Conservation (phyloP, 441 rosid species). For the Biscutella auriculata region DNA sequence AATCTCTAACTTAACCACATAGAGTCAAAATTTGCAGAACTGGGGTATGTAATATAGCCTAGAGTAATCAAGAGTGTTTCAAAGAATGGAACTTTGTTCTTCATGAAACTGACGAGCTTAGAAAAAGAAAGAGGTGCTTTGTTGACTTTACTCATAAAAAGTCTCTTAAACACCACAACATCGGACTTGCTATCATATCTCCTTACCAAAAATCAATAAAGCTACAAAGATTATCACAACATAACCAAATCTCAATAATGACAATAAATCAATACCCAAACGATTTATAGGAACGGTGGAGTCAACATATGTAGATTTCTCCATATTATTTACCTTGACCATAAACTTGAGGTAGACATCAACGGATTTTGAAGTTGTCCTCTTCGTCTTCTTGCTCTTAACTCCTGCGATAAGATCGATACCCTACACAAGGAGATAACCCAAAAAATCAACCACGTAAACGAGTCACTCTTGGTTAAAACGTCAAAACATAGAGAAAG, state of each 20-base stretch:
- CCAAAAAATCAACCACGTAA: too few species aligned
- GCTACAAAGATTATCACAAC: conserved; percentile 22
- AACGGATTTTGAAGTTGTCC: conserved; percentile 76
- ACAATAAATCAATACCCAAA: too few species aligned
- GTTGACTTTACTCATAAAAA: conserved; percentile 92
- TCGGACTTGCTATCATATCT: conserved; percentile 85
- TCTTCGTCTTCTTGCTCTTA: conserved; percentile 75
- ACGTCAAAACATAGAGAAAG: too few species aligned
- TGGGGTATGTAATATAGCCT: too few species aligned
- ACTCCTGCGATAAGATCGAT: conserved; percentile 90
- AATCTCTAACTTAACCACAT: too few species aligned
- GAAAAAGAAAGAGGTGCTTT: conserved; percentile 81
- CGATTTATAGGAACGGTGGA: too few species aligned
- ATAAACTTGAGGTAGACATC: conserved; percentile 79
- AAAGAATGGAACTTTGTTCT: conserved; percentile 44
- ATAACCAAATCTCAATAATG: not conserved
- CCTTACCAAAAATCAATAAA: conserved; percentile 78
- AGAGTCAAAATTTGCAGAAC: too few species aligned
- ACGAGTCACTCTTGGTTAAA: too few species aligned
- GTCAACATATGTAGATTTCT: too few species aligned
- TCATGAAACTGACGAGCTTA: conserved; percentile 40
- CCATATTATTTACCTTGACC: conserved; percentile 72
- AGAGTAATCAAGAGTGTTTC: not conserved
- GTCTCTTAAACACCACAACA: conserved; percentile 77
- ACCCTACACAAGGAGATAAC: too few species aligned